A percentile compares a stretch with the other conserved stretches of the same genome.
phyloP scores from a whole-genome alignment of 202 grass and related monocot species.

The Bolboschoenoplectus hybrid region DNA sequence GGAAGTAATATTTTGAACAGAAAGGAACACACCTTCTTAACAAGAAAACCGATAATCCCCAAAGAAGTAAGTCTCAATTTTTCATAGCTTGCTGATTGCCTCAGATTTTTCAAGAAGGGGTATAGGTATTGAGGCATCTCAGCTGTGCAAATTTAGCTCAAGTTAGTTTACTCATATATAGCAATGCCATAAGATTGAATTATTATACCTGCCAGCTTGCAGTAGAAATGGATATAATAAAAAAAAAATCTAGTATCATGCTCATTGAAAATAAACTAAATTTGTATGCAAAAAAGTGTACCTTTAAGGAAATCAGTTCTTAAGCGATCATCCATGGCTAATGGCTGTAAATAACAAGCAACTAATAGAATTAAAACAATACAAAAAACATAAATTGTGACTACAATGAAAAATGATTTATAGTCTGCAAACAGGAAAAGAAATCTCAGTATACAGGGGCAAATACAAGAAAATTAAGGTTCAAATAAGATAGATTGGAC shows the following conservation, averaged over 20 bases:
- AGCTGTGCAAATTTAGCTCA: constrained; percentile 31
- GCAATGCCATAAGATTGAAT: neutral
- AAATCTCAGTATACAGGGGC: neutral
- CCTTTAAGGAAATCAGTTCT: constrained; percentile 28
- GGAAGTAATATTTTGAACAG: neutral
- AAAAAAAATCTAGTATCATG: neutral
- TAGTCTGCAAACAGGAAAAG: neutral
- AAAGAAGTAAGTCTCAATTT: constrained; percentile 30
- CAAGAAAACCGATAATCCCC: constrained; percentile 27
- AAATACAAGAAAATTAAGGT: neutral
- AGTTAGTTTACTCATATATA: constrained; percentile 6
- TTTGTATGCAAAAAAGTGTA: neutral
- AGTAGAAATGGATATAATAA: neutral
- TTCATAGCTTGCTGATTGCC: neutral
- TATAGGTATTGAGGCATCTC: constrained; percentile 21
- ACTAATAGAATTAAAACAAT: neutral
- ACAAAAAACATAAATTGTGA: neutral
- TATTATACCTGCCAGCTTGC: neutral
- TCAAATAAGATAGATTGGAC: neutral
- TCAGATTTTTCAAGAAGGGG: constrained; percentile 18
- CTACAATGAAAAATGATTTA: neutral
- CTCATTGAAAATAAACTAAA: neutral
- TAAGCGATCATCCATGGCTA: constrained; percentile 23
- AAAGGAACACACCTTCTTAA: constrained; percentile 14
- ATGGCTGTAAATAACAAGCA: constrained; percentile 16